Evolutionary conservation across 2,329 filamentous ascomycete genomes (phyloP).

Genomic region (Atkinsonella texensis): DNA sequence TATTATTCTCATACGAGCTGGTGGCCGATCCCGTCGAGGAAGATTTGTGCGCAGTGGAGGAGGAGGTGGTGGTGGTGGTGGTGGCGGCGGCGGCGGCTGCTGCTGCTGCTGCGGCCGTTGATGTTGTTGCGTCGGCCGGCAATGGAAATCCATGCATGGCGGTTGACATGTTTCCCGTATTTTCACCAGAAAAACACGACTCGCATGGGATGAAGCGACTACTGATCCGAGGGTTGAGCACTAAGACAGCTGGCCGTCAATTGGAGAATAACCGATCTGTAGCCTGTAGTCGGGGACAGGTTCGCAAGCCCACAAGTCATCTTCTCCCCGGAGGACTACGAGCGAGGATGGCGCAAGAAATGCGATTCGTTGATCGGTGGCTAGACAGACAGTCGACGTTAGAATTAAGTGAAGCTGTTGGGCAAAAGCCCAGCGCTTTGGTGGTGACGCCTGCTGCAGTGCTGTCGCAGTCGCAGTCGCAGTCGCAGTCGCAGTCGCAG

Average conservation of each 20-base stretch:
- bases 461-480: too few species aligned
- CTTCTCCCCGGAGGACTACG: slow-evolving; percentile 1
- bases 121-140: slow-evolving; percentile 1
- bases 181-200: not conserved
- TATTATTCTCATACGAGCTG: slow-evolving; percentile 6
- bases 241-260: not conserved
- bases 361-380: not conserved
- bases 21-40: slow-evolving; percentile 2
- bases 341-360: not conserved
- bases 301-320: slow-evolving; percentile 5
- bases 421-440: not conserved
- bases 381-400: not conserved
- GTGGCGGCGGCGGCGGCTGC: not conserved
- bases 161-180: slow-evolving; percentile 1
- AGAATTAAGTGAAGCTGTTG: not conserved
- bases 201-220: not conserved
- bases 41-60: slow-evolving; percentile 1
- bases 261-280: not conserved
- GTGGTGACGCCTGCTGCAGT: not conserved
- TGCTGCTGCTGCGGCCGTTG: slow-evolving; percentile 1
- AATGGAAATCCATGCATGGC: slow-evolving; percentile 9
- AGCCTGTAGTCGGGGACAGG: not conserved
- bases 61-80: not conserved
- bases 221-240: not conserved
- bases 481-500: not conserved